Percentiles rank a stretch among this genome's conserved stretches.
Evolutionary conservation across 2,329 filamentous ascomycete species (phyloP).

Genomic region (Fusarium sp.): DNA sequence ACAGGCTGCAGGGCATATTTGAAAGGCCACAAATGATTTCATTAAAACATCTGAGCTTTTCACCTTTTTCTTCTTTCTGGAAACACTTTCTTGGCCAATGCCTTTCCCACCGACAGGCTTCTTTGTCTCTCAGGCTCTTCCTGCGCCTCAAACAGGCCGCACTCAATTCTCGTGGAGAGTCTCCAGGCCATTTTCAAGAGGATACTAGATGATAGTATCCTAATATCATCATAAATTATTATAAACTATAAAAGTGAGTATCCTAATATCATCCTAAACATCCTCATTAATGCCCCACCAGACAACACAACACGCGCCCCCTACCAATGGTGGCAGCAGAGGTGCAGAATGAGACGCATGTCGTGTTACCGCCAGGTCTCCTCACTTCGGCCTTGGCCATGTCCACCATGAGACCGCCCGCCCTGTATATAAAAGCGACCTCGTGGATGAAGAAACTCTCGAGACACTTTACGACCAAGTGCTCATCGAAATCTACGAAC

Average conservation of each 20-base stretch:
- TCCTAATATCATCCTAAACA: neutral
- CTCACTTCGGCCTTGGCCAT: too few relatives aligned
- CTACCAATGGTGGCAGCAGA: too few relatives aligned
- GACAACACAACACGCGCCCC: neutral
- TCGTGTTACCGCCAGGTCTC: too few relatives aligned
- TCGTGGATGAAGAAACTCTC: neutral
- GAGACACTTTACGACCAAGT: neutral
- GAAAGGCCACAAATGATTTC: neutral
- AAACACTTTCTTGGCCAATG: neutral
- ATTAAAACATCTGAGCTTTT: neutral
- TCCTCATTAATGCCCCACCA: neutral
- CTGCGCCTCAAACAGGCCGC: neutral
- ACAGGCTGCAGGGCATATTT: neutral
- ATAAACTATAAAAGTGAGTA: neutral
- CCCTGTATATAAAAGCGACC: neutral
- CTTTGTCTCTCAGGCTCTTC: neutral
- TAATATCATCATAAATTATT: neutral
- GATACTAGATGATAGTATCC: neutral
- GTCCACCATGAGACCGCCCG: too few relatives aligned
- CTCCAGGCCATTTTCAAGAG: neutral
- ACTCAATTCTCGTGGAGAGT: neutral
- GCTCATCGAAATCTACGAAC: neutral
- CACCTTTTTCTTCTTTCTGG: neutral
- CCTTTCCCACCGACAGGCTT: neutral
- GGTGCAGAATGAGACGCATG: too few relatives aligned